Base-by-base conservation (phyloP, 1,139 yeast species). In the Meyerozyma athensensis region DNA sequence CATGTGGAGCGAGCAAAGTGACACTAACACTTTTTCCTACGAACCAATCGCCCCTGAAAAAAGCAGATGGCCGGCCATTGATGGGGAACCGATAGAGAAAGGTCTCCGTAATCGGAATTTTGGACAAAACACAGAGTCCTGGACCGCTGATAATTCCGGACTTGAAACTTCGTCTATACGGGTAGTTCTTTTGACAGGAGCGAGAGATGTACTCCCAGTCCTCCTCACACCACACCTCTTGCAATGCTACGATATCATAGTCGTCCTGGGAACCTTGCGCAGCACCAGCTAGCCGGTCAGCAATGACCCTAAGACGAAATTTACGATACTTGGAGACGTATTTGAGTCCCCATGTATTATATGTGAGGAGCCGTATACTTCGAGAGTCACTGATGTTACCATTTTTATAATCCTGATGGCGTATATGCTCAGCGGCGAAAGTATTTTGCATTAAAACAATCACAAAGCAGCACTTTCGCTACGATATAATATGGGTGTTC, bases 31-130 rank as follows among this genome's bases (percentile, higher is more conserved):
- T 76, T 57, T 92, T 92, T 3, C 99, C 99, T 18, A 94, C 99
- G 48, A 77, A 86, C 96, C 97, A 92, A 58, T 92, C 99, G 20
- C 99, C 99, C 42, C 97, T 65, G 63, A 77, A 84, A 45, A 94
- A 82, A 1, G 98, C 98, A 26, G 90, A 79, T 1, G 97, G 95
- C 36, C 96, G 70, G 1, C 99, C 99, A 59, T 90, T 92, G 43
- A 92, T 76, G 1, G 97, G 95, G 54, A 86, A 92, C 32, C 96
- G 65, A 53, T 85, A 84, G 36, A 92, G 61, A 52, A 83, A 85
- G 0, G 96, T 79, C 21, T 81, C 77, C 36, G 74, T 79, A 23
- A 92, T 87, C 3, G 97, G 97, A 48, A 86, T 76, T 49, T 85
- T 81, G 7, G 96, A 86, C 36, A 94, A 59, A 4, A 92, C 68